Evolutionary conservation across 305 asterid species (phyloP).

Genomic region (Fraxinus latifolia): DNA sequence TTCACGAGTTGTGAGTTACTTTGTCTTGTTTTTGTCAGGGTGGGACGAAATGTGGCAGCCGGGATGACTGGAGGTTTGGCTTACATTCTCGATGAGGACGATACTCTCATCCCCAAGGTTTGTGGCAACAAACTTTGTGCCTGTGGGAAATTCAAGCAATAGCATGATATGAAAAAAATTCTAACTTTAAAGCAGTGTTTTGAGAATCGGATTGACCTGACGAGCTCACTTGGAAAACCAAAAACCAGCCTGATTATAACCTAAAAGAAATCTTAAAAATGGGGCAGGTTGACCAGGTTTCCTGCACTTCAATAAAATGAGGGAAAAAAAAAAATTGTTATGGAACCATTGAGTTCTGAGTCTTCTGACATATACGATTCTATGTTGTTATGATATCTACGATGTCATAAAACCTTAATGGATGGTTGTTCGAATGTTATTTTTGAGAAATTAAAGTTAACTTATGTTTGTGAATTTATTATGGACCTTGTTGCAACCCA

Average conservation of each 20-base stretch:
- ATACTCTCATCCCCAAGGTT: constrained; percentile 81
- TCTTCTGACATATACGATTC: not conserved
- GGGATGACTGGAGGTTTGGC: constrained; percentile 98
- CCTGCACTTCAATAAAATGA: not conserved
- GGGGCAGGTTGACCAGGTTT: not conserved
- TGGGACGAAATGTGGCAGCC: constrained; percentile 94
- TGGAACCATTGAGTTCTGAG: not conserved
- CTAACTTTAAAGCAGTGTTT: not conserved
- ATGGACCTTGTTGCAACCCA: not conserved
- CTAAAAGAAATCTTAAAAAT: not conserved
- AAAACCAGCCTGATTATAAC: not conserved
- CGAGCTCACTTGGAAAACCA: not conserved
- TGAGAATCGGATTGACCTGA: not conserved
- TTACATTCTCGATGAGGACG: constrained; percentile 89
- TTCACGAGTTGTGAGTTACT: not conserved
- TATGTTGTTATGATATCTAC: not conserved
- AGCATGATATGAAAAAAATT: not conserved
- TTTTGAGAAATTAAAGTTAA: not conserved
- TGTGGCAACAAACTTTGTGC: constrained; percentile 1
- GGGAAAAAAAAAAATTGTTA: not conserved
- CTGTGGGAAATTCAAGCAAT: not conserved
- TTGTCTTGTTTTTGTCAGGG: constrained; percentile 46
- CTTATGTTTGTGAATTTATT: not conserved
- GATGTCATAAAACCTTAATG: not conserved
- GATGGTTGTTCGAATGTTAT: not conserved